Evolutionary conservation across 2,329 filamentous ascomycete species (phyloP).

Genomic region (Bipolaris cookei): DNA sequence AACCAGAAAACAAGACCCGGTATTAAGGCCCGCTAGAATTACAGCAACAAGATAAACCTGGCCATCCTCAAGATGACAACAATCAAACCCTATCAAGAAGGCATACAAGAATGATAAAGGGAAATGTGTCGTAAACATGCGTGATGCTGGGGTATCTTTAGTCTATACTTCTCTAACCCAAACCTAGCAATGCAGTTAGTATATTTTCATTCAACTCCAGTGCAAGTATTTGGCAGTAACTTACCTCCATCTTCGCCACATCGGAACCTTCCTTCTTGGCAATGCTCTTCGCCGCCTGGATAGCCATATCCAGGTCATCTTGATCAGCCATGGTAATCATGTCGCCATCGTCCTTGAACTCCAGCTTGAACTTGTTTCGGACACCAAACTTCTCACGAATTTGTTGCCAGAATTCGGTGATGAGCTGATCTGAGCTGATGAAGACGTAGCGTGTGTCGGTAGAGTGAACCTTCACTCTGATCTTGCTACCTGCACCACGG

Average conservation of each 20-base stretch:
- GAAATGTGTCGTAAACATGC: conserved; percentile 33
- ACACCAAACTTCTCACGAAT: conserved; percentile 89
- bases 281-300: conserved; percentile 70
- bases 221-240: conserved; percentile 45
- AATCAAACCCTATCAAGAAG: conserved; percentile 17
- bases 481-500: conserved; percentile 67
- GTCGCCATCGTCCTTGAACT: conserved; percentile 86
- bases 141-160: conserved; percentile 49
- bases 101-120: conserved; percentile 13
- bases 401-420: conserved; percentile 76
- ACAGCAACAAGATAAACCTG: conserved; percentile 20
- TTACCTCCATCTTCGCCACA: conserved; percentile 93
- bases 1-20: conserved; percentile 14
- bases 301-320: conserved; percentile 90
- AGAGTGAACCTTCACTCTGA: conserved; percentile 89
- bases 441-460: conserved; percentile 91
- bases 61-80: conserved; percentile 12
- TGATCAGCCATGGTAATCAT: conserved; percentile 98
- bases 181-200: conserved; percentile 54
- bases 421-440: conserved; percentile 74
- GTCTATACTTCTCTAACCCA: conserved; percentile 55
- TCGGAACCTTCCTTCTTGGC: conserved; percentile 78
- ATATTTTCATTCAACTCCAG: neutral
- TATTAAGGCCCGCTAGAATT: conserved; percentile 44
- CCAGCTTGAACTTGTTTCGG: conserved; percentile 81